Conservation (phyloP, 2,329 filamentous ascomycete genomes). For the Pseudogymnoascus sp. region DNA sequence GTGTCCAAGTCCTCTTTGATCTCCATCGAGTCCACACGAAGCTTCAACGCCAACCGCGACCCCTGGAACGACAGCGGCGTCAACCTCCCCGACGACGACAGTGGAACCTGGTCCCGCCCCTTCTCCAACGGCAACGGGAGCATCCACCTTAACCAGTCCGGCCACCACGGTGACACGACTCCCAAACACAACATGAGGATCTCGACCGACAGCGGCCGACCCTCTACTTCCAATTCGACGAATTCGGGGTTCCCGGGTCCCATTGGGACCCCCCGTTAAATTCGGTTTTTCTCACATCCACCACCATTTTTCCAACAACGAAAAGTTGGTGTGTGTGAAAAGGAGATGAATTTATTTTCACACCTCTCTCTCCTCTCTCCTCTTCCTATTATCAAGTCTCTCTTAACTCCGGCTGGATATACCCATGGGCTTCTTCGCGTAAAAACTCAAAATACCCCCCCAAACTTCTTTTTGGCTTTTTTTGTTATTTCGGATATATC, state of each 20-base stretch:
- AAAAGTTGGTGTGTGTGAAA: background rate
- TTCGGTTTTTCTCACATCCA: conserved; percentile 24
- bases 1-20: conserved; percentile 92
- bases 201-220: conserved; percentile 84
- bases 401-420: conserved; percentile 5
- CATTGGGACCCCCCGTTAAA: conserved; percentile 76
- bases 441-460: conserved; percentile 6
- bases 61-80: conserved; percentile 98
- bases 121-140: conserved; percentile 60
- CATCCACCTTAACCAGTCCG: conserved; percentile 46
- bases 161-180: conserved; percentile 71
- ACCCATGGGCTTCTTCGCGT: conserved; percentile 7
- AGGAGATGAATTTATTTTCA: background rate
- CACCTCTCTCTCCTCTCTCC: background rate
- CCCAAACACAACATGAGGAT: conserved; percentile 75
- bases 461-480: background rate
- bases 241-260: conserved; percentile 93
- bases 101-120: conserved; percentile 47
- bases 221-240: conserved; percentile 90
- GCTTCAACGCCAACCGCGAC: conserved; percentile 83
- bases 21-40: conserved; percentile 90
- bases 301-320: conserved; percentile 13
- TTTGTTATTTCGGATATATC: conserved; percentile 5
- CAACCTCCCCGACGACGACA: conserved; percentile 82
- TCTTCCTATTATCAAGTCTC: conserved; percentile 8